Evolutionary conservation across 371 early-diverging fungal genomes (phyloP), one percentile per base, ranked within the genome.

Genomic region (Circinella umbellata): DNA sequence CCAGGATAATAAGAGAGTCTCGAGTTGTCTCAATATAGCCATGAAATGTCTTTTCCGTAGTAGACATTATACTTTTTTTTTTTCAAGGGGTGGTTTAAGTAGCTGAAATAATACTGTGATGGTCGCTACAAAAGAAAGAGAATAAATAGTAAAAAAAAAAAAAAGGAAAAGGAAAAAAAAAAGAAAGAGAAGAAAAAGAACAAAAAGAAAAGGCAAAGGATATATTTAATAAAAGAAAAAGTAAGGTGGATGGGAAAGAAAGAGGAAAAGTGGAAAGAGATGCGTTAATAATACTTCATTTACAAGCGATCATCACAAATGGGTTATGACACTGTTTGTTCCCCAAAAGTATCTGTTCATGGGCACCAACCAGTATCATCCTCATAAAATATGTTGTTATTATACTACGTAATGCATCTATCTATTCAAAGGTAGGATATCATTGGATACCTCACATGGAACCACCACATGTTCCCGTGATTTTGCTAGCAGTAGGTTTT

Each of bases 1-100:
- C 91, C 49, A 92, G 84, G 13, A 92, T 59, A 18, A 86, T 75
- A n/a, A 91, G 78, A 27, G 92, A 89, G 72, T 92, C 93, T 48
- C 79, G 71, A 3, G 92, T 87, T 8, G 81, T 84, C 53, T 79
- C 76, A 34, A 92, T 76, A 55, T 78, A 81, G n/a, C 87, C 88
- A 70, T 73, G 73, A 67, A 77, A 86, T n/a, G 79, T 77, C 9
- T 72, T 76, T 62, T 72, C 74, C 36, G 68, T 61, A 34, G 70
- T 69, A n/a, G 67, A 66, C 64, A 67, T 67, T 34, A 18, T 55
- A 9, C 11, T 6, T 42, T 42, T 9, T 42, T 6, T 42, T 42
- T 42, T 6, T 20, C 39, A n/a, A 39, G 36, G 49, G 4, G 36
- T 47, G 15, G 53, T 27, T 35, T 6, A 42, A 42, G 11, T 42